A percentile compares a stretch with the other conserved stretches of the same genome.
Conservation (phyloP, 306 rosid genomes). For the Cajanus cajan region DNA sequence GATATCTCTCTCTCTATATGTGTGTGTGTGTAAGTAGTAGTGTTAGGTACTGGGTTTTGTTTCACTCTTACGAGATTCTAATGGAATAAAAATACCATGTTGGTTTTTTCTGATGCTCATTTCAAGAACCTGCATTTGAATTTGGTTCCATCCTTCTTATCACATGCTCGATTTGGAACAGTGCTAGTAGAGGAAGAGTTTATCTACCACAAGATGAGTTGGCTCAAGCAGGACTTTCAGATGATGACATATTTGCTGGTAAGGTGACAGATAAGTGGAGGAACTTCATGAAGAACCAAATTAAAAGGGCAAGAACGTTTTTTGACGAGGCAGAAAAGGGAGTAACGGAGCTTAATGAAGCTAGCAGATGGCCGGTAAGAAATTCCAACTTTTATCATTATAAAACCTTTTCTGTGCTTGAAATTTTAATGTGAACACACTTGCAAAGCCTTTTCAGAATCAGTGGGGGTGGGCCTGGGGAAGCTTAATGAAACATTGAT, state of each 20-base stretch:
- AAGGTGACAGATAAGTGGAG: constrained; percentile 68
- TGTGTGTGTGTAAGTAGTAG: background rate
- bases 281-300: constrained; percentile 61
- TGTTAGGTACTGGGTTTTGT: background rate
- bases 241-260: constrained; percentile 54
- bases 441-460: background rate
- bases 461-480: background rate
- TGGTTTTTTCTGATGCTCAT: background rate
- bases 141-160: background rate
- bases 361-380: constrained; percentile 70
- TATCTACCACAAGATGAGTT: constrained; percentile 68
- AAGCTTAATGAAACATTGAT: background rate
- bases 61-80: background rate
- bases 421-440: background rate
- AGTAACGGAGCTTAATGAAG: constrained; percentile 49
- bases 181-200: constrained; percentile 61
- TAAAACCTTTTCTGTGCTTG: constrained; percentile 6
- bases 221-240: constrained; percentile 61
- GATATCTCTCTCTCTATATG: too few relatives aligned
- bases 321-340: constrained; percentile 62
- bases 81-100: background rate
- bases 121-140: constrained; percentile 7
- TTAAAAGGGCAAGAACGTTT: constrained; percentile 60
- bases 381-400: background rate
- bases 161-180: constrained; percentile 18